Conservation (phyloP, 768 basidiomycete genomes). For the Zangia roseola region DNA sequence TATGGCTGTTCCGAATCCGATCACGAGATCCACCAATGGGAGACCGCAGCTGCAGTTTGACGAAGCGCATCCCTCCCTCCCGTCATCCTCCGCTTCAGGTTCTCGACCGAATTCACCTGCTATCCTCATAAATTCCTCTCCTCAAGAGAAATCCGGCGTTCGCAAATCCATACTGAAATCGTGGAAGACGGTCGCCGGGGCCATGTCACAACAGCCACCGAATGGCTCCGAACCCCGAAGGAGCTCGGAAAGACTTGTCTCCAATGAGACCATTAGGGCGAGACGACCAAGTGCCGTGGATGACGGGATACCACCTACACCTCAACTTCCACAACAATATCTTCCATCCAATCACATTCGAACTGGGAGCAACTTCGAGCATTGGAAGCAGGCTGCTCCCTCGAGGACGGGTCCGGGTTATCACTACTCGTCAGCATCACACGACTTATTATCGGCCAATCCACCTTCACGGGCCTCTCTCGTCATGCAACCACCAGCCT, state of each 20-base stretch:
- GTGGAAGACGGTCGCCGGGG: slow-evolving; percentile 50
- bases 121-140: slow-evolving; percentile 11
- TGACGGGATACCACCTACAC: slow-evolving; percentile 56
- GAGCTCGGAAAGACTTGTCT: slow-evolving; percentile 39
- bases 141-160: slow-evolving; percentile 44
- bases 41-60: slow-evolving; percentile 57
- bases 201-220: slow-evolving; percentile 27
- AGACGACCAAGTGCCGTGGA: slow-evolving; percentile 50
- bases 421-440: slow-evolving; percentile 30
- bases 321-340: slow-evolving; percentile 56
- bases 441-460: slow-evolving; percentile 24
- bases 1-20: slow-evolving; percentile 23
- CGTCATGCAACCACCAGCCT: slow-evolving; percentile 16
- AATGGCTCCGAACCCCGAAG: slow-evolving; percentile 35
- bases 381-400: slow-evolving; percentile 17
- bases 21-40: slow-evolving; percentile 17
- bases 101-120: slow-evolving; percentile 31
- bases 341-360: slow-evolving; percentile 32
- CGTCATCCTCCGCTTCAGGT: slow-evolving; percentile 34
- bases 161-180: slow-evolving; percentile 75
- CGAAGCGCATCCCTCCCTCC: slow-evolving; percentile 59
- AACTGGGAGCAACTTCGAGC: slow-evolving; percentile 34
- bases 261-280: slow-evolving; percentile 36
- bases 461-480: slow-evolving; percentile 12
- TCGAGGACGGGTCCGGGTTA: slow-evolving; percentile 18